phyloP scores from a whole-genome alignment of 2,329 filamentous ascomycete genomes.

The Pseudogymnoascus sp. region DNA sequence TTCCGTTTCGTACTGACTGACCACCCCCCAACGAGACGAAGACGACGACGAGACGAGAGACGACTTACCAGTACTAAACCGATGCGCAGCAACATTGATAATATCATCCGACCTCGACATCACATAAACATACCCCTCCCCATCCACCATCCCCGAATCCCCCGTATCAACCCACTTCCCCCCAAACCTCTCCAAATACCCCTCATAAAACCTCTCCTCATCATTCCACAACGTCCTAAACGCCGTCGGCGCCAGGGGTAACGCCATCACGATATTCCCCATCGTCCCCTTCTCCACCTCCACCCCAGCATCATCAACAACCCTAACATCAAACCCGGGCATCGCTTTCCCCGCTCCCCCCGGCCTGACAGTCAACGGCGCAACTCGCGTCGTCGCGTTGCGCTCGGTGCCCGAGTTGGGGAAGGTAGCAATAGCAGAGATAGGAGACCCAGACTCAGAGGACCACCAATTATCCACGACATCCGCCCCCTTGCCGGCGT shows the following conservation, averaged over 20 bases:
- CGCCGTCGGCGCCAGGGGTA: slow-evolving; percentile 76
- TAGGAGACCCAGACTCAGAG: slow-evolving; percentile 60
- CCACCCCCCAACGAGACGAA: neutral
- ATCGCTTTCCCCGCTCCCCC: slow-evolving; percentile 85
- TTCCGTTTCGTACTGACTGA: neutral
- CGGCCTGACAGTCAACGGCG: slow-evolving; percentile 59
- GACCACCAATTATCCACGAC: slow-evolving; percentile 71
- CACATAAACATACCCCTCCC: slow-evolving; percentile 57
- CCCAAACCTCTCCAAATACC: slow-evolving; percentile 74
- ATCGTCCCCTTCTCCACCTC: slow-evolving; percentile 65
- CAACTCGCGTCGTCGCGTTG: slow-evolving; percentile 29
- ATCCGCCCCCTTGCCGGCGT: slow-evolving; percentile 53
- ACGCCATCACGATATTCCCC: slow-evolving; percentile 83
- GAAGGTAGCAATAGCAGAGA: slow-evolving; percentile 55
- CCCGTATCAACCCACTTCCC: slow-evolving; percentile 86
- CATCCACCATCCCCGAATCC: slow-evolving; percentile 78
- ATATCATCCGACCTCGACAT: slow-evolving; percentile 69
- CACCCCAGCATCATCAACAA: slow-evolving; percentile 72
- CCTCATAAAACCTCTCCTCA: slow-evolving; percentile 73
- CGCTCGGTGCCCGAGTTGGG: slow-evolving; percentile 52
- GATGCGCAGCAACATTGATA: slow-evolving; percentile 91
- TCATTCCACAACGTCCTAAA: slow-evolving; percentile 83
- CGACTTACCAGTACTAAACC: slow-evolving; percentile 69
- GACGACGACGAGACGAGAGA: neutral
- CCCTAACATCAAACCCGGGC: slow-evolving; percentile 80